phyloP scores from a whole-genome alignment of 139 green algal species.

The Pleodorina starrii region DNA sequence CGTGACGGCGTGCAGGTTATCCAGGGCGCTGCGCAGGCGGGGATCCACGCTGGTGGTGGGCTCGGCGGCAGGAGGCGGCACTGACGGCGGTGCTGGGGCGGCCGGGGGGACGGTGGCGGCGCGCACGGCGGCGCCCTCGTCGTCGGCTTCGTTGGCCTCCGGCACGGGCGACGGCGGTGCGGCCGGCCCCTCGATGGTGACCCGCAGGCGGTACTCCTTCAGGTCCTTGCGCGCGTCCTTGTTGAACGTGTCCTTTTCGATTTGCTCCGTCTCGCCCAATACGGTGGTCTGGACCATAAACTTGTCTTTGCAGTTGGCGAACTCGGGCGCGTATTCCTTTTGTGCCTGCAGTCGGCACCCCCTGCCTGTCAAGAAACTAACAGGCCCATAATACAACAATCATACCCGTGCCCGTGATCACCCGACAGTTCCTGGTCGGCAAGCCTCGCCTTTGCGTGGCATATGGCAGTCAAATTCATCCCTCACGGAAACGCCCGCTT shows the following conservation, averaged over 20 bases:
- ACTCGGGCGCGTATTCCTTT: constrained; percentile 73
- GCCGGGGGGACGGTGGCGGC: not conserved
- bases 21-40: constrained; percentile 13
- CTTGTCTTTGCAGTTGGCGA: constrained; percentile 76
- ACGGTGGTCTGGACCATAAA: constrained; percentile 74
- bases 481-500: too few species aligned
- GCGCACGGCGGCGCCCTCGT: not conserved
- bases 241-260: constrained; percentile 63
- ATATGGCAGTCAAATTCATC: too few species aligned
- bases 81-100: not conserved
- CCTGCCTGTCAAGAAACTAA: not conserved
- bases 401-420: not conserved
- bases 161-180: constrained; percentile 70
- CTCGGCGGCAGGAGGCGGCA: not conserved
- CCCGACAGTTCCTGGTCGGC: not conserved
- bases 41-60: constrained; percentile 4
- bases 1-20: constrained; percentile 8
- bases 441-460: too few species aligned
- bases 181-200: constrained; percentile 70
- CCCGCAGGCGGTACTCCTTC: constrained; percentile 64
- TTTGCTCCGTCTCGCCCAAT: constrained; percentile 59
- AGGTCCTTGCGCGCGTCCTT: constrained; percentile 51
- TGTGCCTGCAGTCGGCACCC: constrained; percentile 59
- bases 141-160: constrained; percentile 59
- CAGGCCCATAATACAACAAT: not conserved